Evolutionary conservation across 805 yeast species (phyloP), one percentile per base, ranked within the genome.

Genomic region (Starmera quercuum): DNA sequence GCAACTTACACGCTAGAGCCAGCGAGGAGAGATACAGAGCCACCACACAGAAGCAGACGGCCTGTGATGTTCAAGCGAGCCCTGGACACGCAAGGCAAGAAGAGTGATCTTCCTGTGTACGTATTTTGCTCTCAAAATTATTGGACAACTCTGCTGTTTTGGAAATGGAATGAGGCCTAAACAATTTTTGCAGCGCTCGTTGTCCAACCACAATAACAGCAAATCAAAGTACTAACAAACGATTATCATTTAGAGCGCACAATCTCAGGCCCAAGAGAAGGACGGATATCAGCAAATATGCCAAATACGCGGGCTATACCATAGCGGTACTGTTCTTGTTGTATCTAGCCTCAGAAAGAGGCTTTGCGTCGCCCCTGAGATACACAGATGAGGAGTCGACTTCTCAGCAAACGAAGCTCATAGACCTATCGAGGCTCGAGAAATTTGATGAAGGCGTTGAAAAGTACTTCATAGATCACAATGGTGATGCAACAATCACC

Each of bases 361-460:
- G 32, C 8, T 15, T 4, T 21, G 11, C 20, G 22, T 21, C 4
- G 13, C 9, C 22, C 5, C 7, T 27, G 3, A 28, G 20, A 10
- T 28, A 33, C 17, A 26, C 27, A 6, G 29, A 22, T 14, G 28
- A 40, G 12, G 32, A 27, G 30, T 34, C 20, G 14, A 39, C 35
- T 19, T 29, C 28, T 33, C 30, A 31, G 30, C 61, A 59, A 39
- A 53, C 56, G 38, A 55, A 56, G 38, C 41, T 47, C 17, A 41
- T 61, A n/a, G 66, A 64, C 36, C 39, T 44, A 11, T 51, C 47
- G 12, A 46, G 43, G 8, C 37, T 64, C 14, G 25, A 40, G 16
- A 61, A 61, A 38, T 64, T 52, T 38, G 66, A 63, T 38, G 51
- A 55, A 11, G 70, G 70, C 31, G 61, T 51, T 2, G 58, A 56